Conservation (phyloP, 345 rosid genomes). For the Gossypium arboreum region DNA sequence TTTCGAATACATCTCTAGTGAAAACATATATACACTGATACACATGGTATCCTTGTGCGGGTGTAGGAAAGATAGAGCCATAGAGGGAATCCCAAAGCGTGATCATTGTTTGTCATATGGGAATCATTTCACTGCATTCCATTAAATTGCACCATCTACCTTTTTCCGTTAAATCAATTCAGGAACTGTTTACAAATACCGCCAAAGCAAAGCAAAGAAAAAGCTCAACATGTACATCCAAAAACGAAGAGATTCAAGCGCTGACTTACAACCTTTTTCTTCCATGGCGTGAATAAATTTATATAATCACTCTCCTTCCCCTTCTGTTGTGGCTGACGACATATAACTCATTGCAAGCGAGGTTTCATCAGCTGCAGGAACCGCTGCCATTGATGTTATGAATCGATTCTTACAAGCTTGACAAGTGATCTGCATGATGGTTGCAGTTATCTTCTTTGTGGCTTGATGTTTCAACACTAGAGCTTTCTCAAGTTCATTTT, state of each 20-base stretch:
- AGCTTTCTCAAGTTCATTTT: slow-evolving; percentile 65
- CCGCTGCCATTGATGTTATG: slow-evolving; percentile 31
- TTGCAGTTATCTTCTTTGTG: slow-evolving; percentile 51
- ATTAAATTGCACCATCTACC: slow-evolving; percentile 4
- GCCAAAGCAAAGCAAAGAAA: background rate
- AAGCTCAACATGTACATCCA: slow-evolving; percentile 13
- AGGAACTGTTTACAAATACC: slow-evolving; percentile 13
- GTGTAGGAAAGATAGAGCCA: background rate
- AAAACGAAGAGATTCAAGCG: background rate
- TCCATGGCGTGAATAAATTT: background rate
- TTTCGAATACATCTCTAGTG: background rate
- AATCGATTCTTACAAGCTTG: slow-evolving; percentile 67
- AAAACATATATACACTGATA: background rate
- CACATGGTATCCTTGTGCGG: slow-evolving; percentile 7
- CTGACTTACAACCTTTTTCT: background rate
- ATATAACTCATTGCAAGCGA: slow-evolving; percentile 72
- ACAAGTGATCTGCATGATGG: slow-evolving; percentile 69
- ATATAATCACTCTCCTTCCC: slow-evolving; percentile 37
- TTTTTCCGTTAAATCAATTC: slow-evolving; percentile 6
- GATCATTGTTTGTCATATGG: background rate
- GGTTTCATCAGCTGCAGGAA: slow-evolving; percentile 51
- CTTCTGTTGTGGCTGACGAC: slow-evolving; percentile 76
- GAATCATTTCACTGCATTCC: background rate
- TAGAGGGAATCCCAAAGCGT: background rate
- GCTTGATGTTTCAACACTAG: slow-evolving; percentile 60